phyloP scores from a whole-genome alignment of 192 early-diverging fungal species.

The Coemansia sp. region DNA sequence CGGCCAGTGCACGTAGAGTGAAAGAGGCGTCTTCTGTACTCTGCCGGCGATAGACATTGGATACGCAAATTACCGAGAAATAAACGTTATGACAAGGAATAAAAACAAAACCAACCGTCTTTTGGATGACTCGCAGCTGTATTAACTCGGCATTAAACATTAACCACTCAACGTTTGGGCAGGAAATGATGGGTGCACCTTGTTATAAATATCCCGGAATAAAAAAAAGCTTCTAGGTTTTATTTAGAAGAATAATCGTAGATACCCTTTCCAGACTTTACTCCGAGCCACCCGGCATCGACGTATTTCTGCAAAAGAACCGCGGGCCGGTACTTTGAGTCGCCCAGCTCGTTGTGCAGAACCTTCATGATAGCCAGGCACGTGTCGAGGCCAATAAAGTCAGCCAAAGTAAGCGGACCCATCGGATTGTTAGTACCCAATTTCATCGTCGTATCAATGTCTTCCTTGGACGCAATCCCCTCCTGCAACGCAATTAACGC shows the following conservation, averaged over 20 bases:
- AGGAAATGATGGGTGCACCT: neutral
- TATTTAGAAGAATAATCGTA: slow-evolving; percentile 68
- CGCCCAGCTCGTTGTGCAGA: slow-evolving; percentile 84
- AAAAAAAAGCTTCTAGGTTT: neutral
- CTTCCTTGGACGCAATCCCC: slow-evolving; percentile 85
- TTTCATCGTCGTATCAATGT: slow-evolving; percentile 99
- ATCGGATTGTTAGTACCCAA: slow-evolving; percentile 96
- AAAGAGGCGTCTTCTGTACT: slow-evolving; percentile 17
- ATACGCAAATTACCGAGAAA: too few species aligned
- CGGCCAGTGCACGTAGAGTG: slow-evolving; percentile 63
- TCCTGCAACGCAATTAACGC: slow-evolving; percentile 82
- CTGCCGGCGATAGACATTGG: neutral
- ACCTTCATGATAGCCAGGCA: slow-evolving; percentile 98
- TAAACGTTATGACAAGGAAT: too few species aligned
- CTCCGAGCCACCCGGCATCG: slow-evolving; percentile 94
- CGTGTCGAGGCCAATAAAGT: slow-evolving; percentile 98
- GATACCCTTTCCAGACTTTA: slow-evolving; percentile 88
- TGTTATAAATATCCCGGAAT: neutral
- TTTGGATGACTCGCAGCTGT: too few species aligned
- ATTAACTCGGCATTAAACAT: too few species aligned
- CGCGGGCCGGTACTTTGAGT: slow-evolving; percentile 92
- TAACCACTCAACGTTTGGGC: too few species aligned
- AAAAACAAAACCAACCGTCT: too few species aligned
- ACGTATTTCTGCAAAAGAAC: slow-evolving; percentile 92
- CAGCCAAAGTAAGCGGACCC: slow-evolving; percentile 95